These are phyloP conservation scores for Exophiala phaeomuriformis DNA, from an alignment of 2,329 filamentous ascomycete species.

Conservation along the genomic window DNA sequence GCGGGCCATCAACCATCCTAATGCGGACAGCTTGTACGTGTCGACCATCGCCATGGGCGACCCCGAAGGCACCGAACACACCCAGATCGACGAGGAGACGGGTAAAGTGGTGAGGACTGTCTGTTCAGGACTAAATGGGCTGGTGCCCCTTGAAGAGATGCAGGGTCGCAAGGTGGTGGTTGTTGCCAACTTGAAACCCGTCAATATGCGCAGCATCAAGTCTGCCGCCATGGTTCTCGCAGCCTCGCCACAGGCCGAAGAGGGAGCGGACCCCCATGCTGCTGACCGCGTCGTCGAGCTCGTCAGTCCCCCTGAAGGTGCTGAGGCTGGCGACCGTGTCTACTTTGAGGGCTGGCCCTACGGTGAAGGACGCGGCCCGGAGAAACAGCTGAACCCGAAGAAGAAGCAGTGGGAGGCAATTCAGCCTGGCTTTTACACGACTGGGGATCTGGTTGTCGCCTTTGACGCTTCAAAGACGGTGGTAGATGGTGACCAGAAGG, in stretches of 20 bases:
- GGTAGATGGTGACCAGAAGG: constrained; percentile 56
- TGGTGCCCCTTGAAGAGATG: constrained; percentile 91
- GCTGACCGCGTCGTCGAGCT: constrained; percentile 72
- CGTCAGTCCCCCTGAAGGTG: constrained; percentile 69
- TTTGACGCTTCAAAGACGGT: constrained; percentile 75
- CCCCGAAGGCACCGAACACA: constrained; percentile 75
- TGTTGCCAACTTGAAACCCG: constrained; percentile 96
- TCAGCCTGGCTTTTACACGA: constrained; percentile 93
- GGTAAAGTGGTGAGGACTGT: constrained; percentile 89
- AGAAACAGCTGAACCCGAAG: constrained; percentile 93
- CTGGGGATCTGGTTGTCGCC: constrained; percentile 67
- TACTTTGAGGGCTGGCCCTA: constrained; percentile 85
- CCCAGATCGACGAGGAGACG: constrained; percentile 67
- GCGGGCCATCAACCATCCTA: constrained; percentile 89
- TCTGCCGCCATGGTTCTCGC: constrained; percentile 86
- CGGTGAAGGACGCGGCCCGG: constrained; percentile 61
- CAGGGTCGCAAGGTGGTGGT: constrained; percentile 91
- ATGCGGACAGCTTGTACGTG: constrained; percentile 92
- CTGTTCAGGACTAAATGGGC: constrained; percentile 91
- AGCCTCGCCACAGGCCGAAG: constrained; percentile 66
- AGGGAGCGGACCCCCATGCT: constrained; percentile 79
- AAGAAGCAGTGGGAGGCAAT: constrained; percentile 99
- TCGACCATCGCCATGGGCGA: constrained; percentile 94
- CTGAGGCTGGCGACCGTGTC: constrained; percentile 77
- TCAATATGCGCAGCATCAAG: constrained; percentile 93